Percentiles rank a stretch among this genome's conserved stretches.
Conservation (phyloP, 768 basidiomycete genomes). For the Mycena rosella region DNA sequence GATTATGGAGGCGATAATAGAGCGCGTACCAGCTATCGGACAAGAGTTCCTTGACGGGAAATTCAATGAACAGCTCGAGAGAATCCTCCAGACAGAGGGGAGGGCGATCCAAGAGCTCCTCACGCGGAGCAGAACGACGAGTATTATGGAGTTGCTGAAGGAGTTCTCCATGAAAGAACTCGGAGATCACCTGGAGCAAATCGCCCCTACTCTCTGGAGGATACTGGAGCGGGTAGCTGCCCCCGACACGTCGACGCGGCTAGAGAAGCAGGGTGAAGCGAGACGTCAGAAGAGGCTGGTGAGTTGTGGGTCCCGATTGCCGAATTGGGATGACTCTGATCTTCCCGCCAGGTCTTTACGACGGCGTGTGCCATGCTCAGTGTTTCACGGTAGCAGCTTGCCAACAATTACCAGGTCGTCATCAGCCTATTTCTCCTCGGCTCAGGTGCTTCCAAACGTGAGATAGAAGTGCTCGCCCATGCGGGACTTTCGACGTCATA, state of each 20-base stretch:
- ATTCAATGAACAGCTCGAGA: too few relatives aligned
- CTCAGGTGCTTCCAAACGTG: background rate
- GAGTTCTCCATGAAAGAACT: background rate
- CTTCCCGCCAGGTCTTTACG: too few relatives aligned
- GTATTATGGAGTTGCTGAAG: background rate
- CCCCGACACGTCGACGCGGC: too few relatives aligned
- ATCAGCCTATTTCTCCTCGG: background rate
- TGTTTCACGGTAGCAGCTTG: background rate
- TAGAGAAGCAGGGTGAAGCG: too few relatives aligned
- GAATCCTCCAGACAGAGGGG: too few relatives aligned
- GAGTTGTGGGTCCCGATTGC: too few relatives aligned
- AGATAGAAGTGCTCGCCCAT: background rate
- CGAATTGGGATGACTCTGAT: too few relatives aligned
- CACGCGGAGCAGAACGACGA: background rate
- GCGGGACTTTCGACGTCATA: background rate
- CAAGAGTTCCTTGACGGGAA: too few relatives aligned
- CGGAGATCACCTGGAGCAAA: background rate
- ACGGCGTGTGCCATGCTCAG: background rate
- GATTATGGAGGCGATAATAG: too few relatives aligned
- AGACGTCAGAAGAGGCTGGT: too few relatives aligned
- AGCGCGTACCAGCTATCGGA: too few relatives aligned
- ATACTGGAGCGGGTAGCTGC: background rate
- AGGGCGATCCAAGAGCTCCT: too few relatives aligned
- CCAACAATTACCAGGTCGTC: background rate
- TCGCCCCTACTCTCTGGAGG: background rate